Evolutionary conservation across 257 asterid species (phyloP).

Genomic region (Solanum virginianum): DNA sequence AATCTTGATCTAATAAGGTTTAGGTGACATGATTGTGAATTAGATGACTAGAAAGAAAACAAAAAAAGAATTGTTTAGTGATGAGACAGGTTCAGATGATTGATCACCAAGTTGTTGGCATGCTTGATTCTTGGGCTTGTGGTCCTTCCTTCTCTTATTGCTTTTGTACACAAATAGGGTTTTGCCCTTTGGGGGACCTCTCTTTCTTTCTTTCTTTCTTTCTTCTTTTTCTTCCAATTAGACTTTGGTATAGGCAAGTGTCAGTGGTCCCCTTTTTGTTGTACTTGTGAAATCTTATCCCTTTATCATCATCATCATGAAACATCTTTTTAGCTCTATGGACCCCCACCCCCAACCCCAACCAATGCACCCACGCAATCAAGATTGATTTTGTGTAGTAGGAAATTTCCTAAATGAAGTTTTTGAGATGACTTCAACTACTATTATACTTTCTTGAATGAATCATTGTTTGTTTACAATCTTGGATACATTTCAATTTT

Average conservation of each 20-base stretch:
- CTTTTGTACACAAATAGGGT: not conserved
- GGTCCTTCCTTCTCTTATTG: conserved; percentile 2
- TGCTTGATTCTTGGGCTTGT: not conserved
- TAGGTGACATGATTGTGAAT: not conserved
- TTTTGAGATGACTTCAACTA: not conserved
- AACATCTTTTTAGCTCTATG: not conserved
- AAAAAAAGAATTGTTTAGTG: not conserved
- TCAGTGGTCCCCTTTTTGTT: conserved; percentile 1
- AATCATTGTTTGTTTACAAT: not conserved
- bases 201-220: not conserved
- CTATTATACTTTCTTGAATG: not conserved
- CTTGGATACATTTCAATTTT: not conserved
- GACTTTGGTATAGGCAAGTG: conserved; percentile 1
- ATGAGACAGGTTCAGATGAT: not conserved
- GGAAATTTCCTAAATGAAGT: not conserved
- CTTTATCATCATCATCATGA: not conserved
- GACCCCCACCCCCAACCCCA: not conserved
- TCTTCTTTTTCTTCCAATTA: not conserved
- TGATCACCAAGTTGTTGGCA: not conserved
- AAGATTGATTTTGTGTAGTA: not conserved
- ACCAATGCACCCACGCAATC: not conserved
- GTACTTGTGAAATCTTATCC: conserved; percentile 8
- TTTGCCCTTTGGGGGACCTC: not conserved
- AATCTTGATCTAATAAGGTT: not conserved
- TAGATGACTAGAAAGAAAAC: not conserved